A percentile compares a stretch with the other conserved stretches of the same genome.
Conservation (phyloP, 2,329 filamentous ascomycete species). For the Furcasterigmium furcatum region DNA sequence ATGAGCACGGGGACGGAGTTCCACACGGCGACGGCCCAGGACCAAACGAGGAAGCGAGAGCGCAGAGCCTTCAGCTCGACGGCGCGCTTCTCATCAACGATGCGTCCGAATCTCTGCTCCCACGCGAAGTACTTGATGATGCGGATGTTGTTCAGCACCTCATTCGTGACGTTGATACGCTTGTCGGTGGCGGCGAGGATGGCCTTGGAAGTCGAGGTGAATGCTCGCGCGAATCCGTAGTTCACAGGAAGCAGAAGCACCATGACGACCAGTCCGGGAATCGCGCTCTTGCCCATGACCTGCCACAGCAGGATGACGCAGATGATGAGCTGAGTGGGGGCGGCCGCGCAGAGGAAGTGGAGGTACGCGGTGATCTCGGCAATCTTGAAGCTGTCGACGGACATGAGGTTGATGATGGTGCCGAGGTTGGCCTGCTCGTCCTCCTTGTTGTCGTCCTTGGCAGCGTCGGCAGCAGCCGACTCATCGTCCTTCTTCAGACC, state of each 20-base stretch:
- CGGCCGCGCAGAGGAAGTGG: conserved; percentile 91
- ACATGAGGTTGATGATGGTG: conserved; percentile 99
- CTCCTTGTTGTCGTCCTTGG: conserved; percentile 33
- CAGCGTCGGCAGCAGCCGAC: conserved; percentile 30
- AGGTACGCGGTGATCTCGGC: conserved; percentile 92
- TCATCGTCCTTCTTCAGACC: conserved; percentile 58
- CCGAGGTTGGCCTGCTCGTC: conserved; percentile 86
- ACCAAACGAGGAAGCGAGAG: conserved; percentile 86
- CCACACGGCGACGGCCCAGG: conserved; percentile 89
- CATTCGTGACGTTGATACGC: conserved; percentile 93
- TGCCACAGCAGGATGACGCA: conserved; percentile 80
- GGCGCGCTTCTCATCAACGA: conserved; percentile 84
- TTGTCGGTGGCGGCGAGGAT: conserved; percentile 94
- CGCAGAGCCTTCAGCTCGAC: conserved; percentile 76
- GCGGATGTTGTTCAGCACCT: conserved; percentile 93
- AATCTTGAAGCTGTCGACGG: conserved; percentile 98
- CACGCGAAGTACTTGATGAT: conserved; percentile 99
- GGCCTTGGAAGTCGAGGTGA: conserved; percentile 80
- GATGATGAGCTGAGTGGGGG: conserved; percentile 82
- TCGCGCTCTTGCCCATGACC: conserved; percentile 88
- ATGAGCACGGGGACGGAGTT: conserved; percentile 94
- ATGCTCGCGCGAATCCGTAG: conserved; percentile 81
- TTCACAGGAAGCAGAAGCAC: conserved; percentile 84
- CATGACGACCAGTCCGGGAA: conserved; percentile 92
- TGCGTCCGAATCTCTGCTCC: conserved; percentile 85